Conservation (phyloP, 176 grass and related monocot species). For the Puccinellia tenuiflora region DNA sequence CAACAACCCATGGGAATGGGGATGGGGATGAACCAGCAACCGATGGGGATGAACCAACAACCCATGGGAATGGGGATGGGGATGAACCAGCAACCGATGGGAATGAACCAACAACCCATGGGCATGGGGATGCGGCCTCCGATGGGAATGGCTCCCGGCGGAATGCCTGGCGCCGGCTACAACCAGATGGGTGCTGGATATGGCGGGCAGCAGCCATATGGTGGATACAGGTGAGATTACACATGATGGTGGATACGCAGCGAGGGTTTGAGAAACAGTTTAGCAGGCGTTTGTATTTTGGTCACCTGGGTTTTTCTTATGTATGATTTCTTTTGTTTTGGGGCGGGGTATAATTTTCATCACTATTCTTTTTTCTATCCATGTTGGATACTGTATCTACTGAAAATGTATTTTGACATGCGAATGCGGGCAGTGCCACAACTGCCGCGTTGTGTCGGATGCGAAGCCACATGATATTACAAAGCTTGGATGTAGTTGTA, state of each 20-base stretch:
- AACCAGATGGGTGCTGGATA: slow-evolving; percentile 76
- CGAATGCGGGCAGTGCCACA: slow-evolving; percentile 7
- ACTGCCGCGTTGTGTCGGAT: slow-evolving; percentile 33
- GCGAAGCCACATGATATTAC: slow-evolving; percentile 24
- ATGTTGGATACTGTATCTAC: slow-evolving; percentile 45
- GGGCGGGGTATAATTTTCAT: slow-evolving; percentile 38
- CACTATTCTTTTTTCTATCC: slow-evolving; percentile 38
- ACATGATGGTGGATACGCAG: neutral
- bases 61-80: slow-evolving; percentile 41
- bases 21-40: slow-evolving; percentile 45
- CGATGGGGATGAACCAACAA: slow-evolving; percentile 24
- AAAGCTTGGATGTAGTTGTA: slow-evolving; percentile 38
- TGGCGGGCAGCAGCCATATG: slow-evolving; percentile 68
- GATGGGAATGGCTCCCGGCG: slow-evolving; percentile 54
- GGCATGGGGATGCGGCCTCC: slow-evolving; percentile 65
- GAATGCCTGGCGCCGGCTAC: slow-evolving; percentile 63
- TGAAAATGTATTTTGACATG: slow-evolving; percentile 30
- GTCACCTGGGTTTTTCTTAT: slow-evolving; percentile 29
- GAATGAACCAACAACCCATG: slow-evolving; percentile 37
- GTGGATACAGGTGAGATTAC: slow-evolving; percentile 72
- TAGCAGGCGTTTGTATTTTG: slow-evolving; percentile 38
- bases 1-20: slow-evolving; percentile 51
- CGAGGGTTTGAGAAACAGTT: slow-evolving; percentile 8
- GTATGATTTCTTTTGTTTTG: slow-evolving; percentile 34
- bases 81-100: slow-evolving; percentile 51